Conservation (phyloP, 345 rosid species). For the Geranium brycei region DNA sequence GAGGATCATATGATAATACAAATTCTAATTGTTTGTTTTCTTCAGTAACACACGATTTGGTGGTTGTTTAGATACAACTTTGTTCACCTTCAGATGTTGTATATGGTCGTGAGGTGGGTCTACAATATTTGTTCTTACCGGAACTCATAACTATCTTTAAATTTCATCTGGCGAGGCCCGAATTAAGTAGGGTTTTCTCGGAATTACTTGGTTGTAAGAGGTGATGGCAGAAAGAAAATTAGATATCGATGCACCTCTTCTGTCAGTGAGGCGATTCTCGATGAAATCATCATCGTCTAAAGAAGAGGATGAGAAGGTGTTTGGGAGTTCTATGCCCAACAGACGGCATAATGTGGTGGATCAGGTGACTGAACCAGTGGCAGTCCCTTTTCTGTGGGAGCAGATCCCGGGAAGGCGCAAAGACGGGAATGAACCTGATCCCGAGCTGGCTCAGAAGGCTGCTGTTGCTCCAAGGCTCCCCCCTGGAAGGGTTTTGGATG, state of each 20-base stretch:
- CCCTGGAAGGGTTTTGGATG: conserved; percentile 17
- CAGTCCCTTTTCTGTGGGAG: conserved; percentile 89
- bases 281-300: conserved; percentile 17
- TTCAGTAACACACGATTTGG: too few species aligned
- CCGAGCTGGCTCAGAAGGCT: conserved; percentile 6
- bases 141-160: too few species aligned
- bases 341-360: conserved; percentile 28
- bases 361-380: conserved; percentile 56
- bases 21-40: too few species aligned
- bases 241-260: conserved; percentile 63
- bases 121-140: too few species aligned
- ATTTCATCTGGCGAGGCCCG: too few species aligned
- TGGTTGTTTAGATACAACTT: too few species aligned
- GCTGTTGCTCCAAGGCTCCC: conserved; percentile 29
- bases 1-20: too few species aligned
- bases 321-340: conserved; percentile 13
- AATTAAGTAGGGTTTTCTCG: too few species aligned
- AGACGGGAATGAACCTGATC: conserved; percentile 8
- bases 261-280: conserved; percentile 62
- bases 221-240: conserved; percentile 63
- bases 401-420: conserved; percentile 66
- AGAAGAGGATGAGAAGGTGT: conserved; percentile 13
- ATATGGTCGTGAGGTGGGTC: too few species aligned
- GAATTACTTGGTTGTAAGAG: too few species aligned
- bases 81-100: too few species aligned